These are phyloP conservation scores for Diaporthe helianthi DNA, from an alignment of 2,329 filamentous ascomycete species.

Conservation along the genomic window DNA sequence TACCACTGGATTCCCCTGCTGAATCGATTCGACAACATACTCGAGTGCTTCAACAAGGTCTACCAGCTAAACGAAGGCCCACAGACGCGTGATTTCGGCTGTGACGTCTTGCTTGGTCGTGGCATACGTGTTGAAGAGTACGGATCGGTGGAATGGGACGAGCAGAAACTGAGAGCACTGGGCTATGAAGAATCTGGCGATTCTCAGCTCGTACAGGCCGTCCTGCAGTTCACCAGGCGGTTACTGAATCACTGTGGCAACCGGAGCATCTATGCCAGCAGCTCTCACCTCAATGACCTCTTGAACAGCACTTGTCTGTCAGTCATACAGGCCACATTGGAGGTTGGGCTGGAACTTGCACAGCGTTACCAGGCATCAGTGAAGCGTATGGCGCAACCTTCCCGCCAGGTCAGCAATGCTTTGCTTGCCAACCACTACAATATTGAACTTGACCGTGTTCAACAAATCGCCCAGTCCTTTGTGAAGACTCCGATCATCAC, in stretches of 20 bases:
- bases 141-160: constrained; percentile 56
- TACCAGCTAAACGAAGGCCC: constrained; percentile 84
- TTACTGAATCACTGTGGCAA: constrained; percentile 96
- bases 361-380: constrained; percentile 92
- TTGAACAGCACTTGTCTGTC: constrained; percentile 85
- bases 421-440: constrained; percentile 86
- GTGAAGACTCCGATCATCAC: constrained; percentile 70
- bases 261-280: constrained; percentile 94
- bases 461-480: constrained; percentile 84
- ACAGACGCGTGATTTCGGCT: constrained; percentile 78
- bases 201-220: constrained; percentile 75
- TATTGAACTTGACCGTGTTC: constrained; percentile 79
- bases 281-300: constrained; percentile 84
- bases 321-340: constrained; percentile 78
- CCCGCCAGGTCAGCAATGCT: constrained; percentile 71
- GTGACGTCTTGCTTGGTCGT: constrained; percentile 67
- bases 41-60: constrained; percentile 80
- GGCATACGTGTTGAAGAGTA: constrained; percentile 59
- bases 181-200: constrained; percentile 80
- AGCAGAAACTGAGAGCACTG: constrained; percentile 58
- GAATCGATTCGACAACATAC: constrained; percentile 89
- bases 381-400: constrained; percentile 73
- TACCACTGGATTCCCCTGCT: constrained; percentile 98
- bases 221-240: constrained; percentile 86
- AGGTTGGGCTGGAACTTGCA: constrained; percentile 83